These are phyloP conservation scores for Choiromyces venosus DNA, from an alignment of 495 filamentous ascomycete genomes.

Conservation along the genomic window DNA sequence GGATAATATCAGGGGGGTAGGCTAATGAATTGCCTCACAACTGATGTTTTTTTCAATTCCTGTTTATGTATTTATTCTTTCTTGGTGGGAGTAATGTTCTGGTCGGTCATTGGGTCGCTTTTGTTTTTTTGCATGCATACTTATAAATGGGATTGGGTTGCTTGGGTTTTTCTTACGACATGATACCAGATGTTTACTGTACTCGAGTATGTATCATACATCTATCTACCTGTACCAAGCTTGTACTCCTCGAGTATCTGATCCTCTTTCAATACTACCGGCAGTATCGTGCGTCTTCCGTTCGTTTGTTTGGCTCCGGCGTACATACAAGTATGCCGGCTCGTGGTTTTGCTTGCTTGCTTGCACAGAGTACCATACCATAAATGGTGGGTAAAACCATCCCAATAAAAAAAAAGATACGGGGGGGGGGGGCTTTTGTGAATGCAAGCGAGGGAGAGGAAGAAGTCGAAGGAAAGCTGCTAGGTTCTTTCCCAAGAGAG, in stretches of 20 bases:
- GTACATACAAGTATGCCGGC: not conserved
- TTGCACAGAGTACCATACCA: not conserved
- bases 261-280: not conserved
- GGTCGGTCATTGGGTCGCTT: not conserved
- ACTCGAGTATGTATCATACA: no score
- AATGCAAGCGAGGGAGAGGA: not conserved
- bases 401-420: not conserved
- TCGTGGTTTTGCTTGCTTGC: not conserved
- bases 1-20: constrained; percentile 4
- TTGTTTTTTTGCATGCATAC: constrained; percentile 1
- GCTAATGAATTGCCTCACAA: constrained; percentile 6
- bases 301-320: not conserved
- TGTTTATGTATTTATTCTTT: constrained; percentile 1
- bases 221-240: not conserved
- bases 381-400: not conserved
- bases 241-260: not conserved
- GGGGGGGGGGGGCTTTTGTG: not conserved
- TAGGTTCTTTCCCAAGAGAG: not conserved
- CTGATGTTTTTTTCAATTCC: constrained; percentile 4
- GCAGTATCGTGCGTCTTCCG: not conserved
- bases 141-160: constrained; percentile 6
- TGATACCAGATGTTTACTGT: not conserved
- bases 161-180: constrained; percentile 8
- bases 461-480: not conserved
- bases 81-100: not conserved